Evolutionary conservation across 345 rosid species (phyloP).

Genomic region (Punica granatum): DNA sequence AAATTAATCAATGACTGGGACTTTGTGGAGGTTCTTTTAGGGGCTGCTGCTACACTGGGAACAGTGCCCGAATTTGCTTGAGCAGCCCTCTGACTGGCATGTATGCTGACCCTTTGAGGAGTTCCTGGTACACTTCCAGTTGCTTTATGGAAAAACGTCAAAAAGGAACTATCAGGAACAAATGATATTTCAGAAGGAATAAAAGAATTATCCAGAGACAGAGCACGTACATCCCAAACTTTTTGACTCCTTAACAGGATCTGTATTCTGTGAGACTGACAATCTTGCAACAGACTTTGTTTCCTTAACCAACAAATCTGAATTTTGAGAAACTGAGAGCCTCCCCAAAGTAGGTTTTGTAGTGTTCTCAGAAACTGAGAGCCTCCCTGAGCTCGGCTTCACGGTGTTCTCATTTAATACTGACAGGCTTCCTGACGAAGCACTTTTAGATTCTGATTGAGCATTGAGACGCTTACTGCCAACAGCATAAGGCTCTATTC

Average conservation of each 20-base stretch:
- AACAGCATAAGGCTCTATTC: conserved; percentile 61
- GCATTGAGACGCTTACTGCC: conserved; percentile 44
- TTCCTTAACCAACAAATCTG: conserved; percentile 54
- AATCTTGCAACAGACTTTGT: conserved; percentile 74
- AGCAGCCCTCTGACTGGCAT: conserved; percentile 36
- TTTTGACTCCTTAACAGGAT: conserved; percentile 64
- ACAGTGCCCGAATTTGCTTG: conserved; percentile 29
- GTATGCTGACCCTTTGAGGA: conserved; percentile 63
- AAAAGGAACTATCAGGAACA: conserved; percentile 17
- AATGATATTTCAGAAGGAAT: conserved; percentile 7
- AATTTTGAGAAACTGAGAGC: conserved; percentile 15
- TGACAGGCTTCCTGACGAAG: conserved; percentile 47
- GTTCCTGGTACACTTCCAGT: conserved; percentile 69
- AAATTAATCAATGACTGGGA: conserved; percentile 34
- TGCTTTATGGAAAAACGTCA: conserved; percentile 41
- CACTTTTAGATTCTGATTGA: conserved; percentile 51
- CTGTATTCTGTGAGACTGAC: conserved; percentile 79
- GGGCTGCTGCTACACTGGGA: conserved; percentile 40
- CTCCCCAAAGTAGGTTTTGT: conserved; percentile 15
- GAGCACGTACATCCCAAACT: conserved; percentile 41
- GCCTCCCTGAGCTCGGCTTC: conserved; percentile 17
- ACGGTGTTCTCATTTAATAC: conserved; percentile 45
- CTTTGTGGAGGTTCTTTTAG: conserved; percentile 51
- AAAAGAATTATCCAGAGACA: conserved; percentile 4
- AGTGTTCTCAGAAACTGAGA: conserved; percentile 40